Conservation (phyloP, 768 basidiomycete species). For the Thelephora aurantiotincta region DNA sequence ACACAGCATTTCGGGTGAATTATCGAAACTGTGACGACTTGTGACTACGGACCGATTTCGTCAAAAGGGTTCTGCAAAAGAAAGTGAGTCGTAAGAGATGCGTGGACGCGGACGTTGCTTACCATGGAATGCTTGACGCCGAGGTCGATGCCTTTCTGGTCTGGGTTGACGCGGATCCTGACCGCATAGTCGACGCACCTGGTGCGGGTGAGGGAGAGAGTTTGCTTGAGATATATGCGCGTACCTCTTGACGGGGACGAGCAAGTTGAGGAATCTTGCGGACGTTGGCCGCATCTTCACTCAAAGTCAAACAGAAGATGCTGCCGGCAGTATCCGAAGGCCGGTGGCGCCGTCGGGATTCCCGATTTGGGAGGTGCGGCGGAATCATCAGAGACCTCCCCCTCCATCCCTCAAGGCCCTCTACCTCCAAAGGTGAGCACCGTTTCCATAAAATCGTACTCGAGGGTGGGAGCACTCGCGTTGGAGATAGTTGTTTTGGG, state of each 20-base stretch:
- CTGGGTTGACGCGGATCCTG: slow-evolving; percentile 94
- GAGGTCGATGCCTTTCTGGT: slow-evolving; percentile 90
- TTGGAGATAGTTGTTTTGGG: too few species aligned
- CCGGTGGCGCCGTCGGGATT: too few species aligned
- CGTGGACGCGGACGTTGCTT: not conserved
- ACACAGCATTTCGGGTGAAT: slow-evolving; percentile 16
- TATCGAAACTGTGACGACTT: not conserved
- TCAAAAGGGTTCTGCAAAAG: slow-evolving; percentile 83
- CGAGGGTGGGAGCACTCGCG: too few species aligned
- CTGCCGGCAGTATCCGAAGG: too few species aligned
- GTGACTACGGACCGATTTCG: slow-evolving; percentile 69
- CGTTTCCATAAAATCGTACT: too few species aligned
- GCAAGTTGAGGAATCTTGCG: slow-evolving; percentile 65
- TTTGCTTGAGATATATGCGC: slow-evolving; percentile 4
- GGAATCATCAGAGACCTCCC: too few species aligned
- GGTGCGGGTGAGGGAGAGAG: not conserved
- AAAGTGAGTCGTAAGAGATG: not conserved
- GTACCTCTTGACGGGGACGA: slow-evolving; percentile 89
- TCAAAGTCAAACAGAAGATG: too few species aligned
- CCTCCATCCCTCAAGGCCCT: too few species aligned
- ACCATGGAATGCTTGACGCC: slow-evolving; percentile 99
- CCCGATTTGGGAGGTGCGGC: too few species aligned
- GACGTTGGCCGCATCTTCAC: slow-evolving; percentile 59
- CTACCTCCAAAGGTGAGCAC: too few species aligned
- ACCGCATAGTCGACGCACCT: slow-evolving; percentile 95